Evolutionary conservation across 805 yeast genomes (phyloP), one percentile per base, ranked within the genome.

Genomic region (Tetrapisispora taiwanensis): DNA sequence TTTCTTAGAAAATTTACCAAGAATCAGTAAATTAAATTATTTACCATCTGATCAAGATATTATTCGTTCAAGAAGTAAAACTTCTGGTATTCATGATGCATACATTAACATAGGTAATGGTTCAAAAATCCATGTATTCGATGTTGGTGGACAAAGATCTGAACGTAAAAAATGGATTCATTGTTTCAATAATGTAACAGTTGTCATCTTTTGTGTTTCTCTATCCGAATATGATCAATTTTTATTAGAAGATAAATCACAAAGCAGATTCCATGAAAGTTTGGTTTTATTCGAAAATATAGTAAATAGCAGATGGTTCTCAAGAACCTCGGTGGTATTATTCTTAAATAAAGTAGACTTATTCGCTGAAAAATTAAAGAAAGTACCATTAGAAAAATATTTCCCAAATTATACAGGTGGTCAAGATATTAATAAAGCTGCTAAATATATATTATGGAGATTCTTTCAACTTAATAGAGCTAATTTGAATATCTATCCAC

Each of bases 91-190:
- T 19, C 85, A 81, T 54, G 96, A 88, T 60, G 79, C 86, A 46
- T 72, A 75, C 46, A 84, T 89, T 55, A 79, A 78, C 47, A 74
- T 88, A 76, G 87, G 84, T 37, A 79, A 78, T 24, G 52, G 52
- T 39, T 60, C 80, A 34, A 73, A 74, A 53, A 66, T 81, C 41
- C 84, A 79, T 54, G 70, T 82, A 53, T 79, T 70, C 57, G 97
- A 89, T 62, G 96, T 89, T 39, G 97, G 97, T 50, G 97, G 97
- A 1, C 98, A 92, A 65, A 72, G 98, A 55, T 79, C 94, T 3
- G 98, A 92, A 68, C 79, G 98, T 43, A 85, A 84, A 58, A 90
- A 92, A 64, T 92, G 98, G 98, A 88, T 92, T 49, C 94, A 92
- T 65, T 86, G 95, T 59, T 92, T 92, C 56, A 95, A 88, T 62